Conservation (phyloP, 768 basidiomycete genomes). For the Candolleomyces efflorescens region DNA sequence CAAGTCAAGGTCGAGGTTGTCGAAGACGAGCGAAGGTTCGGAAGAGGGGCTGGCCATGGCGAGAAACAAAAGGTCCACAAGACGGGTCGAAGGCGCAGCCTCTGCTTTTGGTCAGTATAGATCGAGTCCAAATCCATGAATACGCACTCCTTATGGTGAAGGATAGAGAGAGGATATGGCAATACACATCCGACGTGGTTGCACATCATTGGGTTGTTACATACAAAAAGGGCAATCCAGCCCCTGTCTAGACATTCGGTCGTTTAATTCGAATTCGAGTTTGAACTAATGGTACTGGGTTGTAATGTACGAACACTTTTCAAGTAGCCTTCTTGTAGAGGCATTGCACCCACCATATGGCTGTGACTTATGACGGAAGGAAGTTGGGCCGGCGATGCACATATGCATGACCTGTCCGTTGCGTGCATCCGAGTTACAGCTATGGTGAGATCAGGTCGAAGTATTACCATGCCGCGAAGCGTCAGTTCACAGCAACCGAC, state of each 20-base stretch:
- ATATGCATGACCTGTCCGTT: too few species aligned
- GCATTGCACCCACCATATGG: too few species aligned
- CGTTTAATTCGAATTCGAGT: too few species aligned
- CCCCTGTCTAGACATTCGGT: not conserved
- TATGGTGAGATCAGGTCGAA: too few species aligned
- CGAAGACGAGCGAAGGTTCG: slow-evolving; percentile 50
- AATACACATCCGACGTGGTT: not conserved
- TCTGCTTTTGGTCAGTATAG: not conserved
- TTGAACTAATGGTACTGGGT: too few species aligned
- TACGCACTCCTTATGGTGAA: not conserved
- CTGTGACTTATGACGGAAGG: too few species aligned
- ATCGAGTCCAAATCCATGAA: not conserved
- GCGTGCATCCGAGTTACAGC: too few species aligned
- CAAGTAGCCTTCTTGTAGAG: too few species aligned
- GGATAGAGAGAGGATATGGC: not conserved
- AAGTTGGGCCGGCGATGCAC: too few species aligned
- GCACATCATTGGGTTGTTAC: not conserved
- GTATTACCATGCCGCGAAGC: not conserved
- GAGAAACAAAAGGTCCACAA: not conserved
- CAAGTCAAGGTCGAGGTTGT: slow-evolving; percentile 72
- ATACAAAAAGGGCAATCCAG: not conserved
- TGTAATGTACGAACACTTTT: too few species aligned
- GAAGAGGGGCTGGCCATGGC: slow-evolving; percentile 26
- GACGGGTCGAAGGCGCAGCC: slow-evolving; percentile 26
- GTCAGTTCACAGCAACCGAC: not conserved